Evolutionary conservation across 2,329 filamentous ascomycete species (phyloP).

Genomic region (Colletotrichum sp.): DNA sequence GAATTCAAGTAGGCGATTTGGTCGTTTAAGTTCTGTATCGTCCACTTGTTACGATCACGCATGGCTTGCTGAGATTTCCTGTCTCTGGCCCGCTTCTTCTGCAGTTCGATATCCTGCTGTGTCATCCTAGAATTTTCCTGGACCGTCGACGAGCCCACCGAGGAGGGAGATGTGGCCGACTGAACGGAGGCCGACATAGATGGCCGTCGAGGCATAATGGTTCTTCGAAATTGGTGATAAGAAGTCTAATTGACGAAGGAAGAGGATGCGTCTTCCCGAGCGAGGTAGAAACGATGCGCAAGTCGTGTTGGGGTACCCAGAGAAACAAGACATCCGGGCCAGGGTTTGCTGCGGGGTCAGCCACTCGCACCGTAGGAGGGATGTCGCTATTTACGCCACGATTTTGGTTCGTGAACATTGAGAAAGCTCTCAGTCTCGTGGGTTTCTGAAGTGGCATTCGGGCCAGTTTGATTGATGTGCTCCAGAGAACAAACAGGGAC

Average conservation of each 20-base stretch:
- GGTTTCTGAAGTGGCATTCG: not conserved
- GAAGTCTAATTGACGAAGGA: not conserved
- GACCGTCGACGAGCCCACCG: not conserved
- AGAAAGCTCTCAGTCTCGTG: not conserved
- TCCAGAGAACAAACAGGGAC: not conserved
- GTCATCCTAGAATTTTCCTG: not conserved
- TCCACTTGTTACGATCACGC: conserved; percentile 36
- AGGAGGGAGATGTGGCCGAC: not conserved
- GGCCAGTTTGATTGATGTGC: not conserved
- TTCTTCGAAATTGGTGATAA: not conserved
- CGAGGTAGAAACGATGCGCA: not conserved
- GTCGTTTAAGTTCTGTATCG: conserved; percentile 31
- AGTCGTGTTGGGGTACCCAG: not conserved
- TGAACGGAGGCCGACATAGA: not conserved
- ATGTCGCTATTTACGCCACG: not conserved
- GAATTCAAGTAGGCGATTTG: conserved; percentile 25
- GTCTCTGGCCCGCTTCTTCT: conserved; percentile 35
- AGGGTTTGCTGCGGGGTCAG: not conserved
- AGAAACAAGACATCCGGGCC: not conserved
- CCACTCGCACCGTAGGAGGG: not conserved
- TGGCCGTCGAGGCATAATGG: not conserved
- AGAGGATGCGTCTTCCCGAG: not conserved
- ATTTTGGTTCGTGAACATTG: not conserved
- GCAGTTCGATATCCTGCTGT: conserved; percentile 24
- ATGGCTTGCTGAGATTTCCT: conserved; percentile 38